Conservation (phyloP, 2,329 filamentous ascomycete genomes). For the Ampelomyces quisqualis region DNA sequence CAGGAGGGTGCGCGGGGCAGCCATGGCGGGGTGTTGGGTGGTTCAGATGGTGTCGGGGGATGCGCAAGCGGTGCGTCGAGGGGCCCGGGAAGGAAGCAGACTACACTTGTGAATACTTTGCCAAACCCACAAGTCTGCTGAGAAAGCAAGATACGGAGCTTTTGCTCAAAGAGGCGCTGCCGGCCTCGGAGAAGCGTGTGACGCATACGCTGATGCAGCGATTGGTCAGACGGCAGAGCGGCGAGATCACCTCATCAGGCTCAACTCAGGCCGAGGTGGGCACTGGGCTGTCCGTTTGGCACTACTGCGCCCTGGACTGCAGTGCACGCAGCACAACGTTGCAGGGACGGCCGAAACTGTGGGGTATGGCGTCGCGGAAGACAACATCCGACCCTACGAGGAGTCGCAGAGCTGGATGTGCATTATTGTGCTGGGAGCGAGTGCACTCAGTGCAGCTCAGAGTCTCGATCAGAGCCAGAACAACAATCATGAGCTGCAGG, state of each 20-base stretch:
- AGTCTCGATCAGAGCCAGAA: too few relatives aligned
- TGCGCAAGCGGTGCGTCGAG: too few relatives aligned
- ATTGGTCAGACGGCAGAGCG: neutral
- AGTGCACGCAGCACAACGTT: too few relatives aligned
- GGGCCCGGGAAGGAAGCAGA: too few relatives aligned
- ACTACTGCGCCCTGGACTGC: neutral
- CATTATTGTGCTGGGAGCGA: too few relatives aligned
- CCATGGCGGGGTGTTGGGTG: constrained; percentile 29
- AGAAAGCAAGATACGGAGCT: constrained; percentile 19
- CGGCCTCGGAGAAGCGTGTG: constrained; percentile 34
- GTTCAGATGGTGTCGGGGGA: neutral
- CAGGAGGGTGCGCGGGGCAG: constrained; percentile 66
- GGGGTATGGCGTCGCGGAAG: neutral
- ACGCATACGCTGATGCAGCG: constrained; percentile 2
- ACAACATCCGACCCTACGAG: too few relatives aligned
- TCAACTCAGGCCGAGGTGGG: neutral
- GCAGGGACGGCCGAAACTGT: neutral
- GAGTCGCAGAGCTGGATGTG: too few relatives aligned
- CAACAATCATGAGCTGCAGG: too few relatives aligned
- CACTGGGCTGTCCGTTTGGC: neutral
- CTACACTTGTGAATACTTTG: neutral
- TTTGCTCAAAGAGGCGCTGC: constrained; percentile 25
- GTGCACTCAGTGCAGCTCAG: too few relatives aligned
- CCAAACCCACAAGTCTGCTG: constrained; percentile 1
- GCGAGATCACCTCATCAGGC: neutral